phyloP scores from a whole-genome alignment of 2,329 filamentous ascomycete genomes.

The Fusarium liriodendri region DNA sequence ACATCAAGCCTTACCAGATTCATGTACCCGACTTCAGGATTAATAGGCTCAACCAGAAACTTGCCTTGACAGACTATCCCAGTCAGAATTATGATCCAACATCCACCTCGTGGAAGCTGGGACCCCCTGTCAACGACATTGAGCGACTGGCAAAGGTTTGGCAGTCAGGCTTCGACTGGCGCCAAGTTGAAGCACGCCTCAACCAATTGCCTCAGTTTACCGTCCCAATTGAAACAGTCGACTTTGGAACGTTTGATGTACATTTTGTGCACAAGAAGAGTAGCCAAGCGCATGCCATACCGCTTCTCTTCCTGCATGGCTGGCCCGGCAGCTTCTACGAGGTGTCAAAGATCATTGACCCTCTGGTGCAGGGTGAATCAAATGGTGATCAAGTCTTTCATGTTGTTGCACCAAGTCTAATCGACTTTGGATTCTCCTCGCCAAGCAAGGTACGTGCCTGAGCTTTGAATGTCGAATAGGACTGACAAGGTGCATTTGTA shows the following conservation, averaged over 20 bases:
- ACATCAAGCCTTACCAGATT: conserved; percentile 46
- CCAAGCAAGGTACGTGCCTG: not conserved
- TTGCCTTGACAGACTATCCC: conserved; percentile 33
- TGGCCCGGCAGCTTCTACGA: conserved; percentile 23
- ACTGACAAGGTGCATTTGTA: not conserved
- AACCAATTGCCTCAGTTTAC: conserved; percentile 68
- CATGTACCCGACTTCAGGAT: conserved; percentile 41
- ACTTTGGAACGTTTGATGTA: conserved; percentile 66
- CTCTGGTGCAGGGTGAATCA: not conserved
- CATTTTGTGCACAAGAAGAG: conserved; percentile 71
- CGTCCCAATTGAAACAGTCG: conserved; percentile 60
- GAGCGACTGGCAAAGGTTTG: conserved; percentile 45
- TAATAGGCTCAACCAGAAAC: conserved; percentile 39
- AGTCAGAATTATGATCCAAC: not conserved
- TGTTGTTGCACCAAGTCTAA: conserved; percentile 15
- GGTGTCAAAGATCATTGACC: conserved; percentile 7
- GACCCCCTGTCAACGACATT: conserved; percentile 39
- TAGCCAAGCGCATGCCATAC: conserved; percentile 61
- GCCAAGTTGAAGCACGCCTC: conserved; percentile 62
- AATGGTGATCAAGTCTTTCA: not conserved
- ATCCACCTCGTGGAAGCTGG: conserved; percentile 35
- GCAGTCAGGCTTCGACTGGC: conserved; percentile 66
- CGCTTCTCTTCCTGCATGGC: conserved; percentile 63
- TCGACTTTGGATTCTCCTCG: conserved; percentile 19
- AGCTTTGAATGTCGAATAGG: not conserved